Base-by-base conservation (phyloP, 495 filamentous ascomycete species). In the Xylaria longipes region DNA sequence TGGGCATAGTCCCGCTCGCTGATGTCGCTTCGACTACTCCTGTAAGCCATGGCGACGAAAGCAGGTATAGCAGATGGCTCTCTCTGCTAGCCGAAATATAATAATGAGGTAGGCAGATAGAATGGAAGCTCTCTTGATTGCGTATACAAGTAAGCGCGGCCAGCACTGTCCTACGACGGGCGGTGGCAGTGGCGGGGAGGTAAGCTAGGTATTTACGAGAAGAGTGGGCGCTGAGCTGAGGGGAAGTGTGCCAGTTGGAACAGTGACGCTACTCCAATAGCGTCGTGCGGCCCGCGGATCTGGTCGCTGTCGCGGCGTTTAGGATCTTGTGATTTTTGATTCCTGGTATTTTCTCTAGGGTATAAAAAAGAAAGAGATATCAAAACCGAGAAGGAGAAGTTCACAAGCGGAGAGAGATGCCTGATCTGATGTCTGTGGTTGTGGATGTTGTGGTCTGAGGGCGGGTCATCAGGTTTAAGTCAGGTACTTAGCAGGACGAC, bases 1-100 rank as follows among this genome's bases (percentile, higher is more conserved):
- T 74, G 71, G 39, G 71, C 45, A 50, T 82, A 85, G 57, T 84
- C 81, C 65, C 79, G 77, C 35, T 85, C 83, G 31, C 81, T 79
- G 46, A 84, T 76, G 15, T 84, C 83, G 73, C 81, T 82, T 60
- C 73, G 71, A 63, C 69, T 77, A 69, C 57, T 69, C 73, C 73
- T 76, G 56, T 77, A 77, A 48, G 78, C 67, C 76, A 78, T 80
- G 41, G 74, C 71, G 54, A 72, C 62, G 17, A 75, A 11, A 62
- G 31, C 69, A 72, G 63, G 71, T 56, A 65, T 48, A 65, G 48
- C 68, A 67, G 60, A 74, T 70, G 56, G 67, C 58, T 76, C 64
- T 75, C n/a, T 71, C 22, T 70, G 45, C 45, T 1, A 37, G 7
- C 17, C 27, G 65, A 15, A 27, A 22, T 39, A 43, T 27, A 22